Conservation (phyloP, 2,329 filamentous ascomycete genomes). For the Erysiphe neolycopersici region DNA sequence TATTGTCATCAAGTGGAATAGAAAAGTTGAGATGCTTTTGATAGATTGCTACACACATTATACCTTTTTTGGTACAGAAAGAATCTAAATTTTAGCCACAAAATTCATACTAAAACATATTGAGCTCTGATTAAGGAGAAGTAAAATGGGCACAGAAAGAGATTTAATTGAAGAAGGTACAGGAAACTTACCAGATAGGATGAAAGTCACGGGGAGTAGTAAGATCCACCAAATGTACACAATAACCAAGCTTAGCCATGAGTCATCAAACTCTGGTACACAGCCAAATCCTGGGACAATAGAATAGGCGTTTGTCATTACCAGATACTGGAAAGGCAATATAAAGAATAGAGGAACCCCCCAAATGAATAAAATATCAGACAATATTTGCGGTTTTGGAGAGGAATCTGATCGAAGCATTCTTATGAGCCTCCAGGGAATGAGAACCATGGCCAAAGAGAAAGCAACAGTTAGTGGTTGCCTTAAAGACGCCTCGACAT, state of each 20-base stretch:
- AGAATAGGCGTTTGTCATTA: conserved; percentile 30
- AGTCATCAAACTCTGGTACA: conserved; percentile 22
- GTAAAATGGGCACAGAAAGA: not conserved
- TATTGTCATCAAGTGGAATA: conserved; percentile 23
- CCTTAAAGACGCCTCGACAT: conserved; percentile 32
- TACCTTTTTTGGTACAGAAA: conserved; percentile 15
- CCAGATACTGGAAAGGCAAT: conserved; percentile 28
- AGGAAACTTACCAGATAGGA: not conserved
- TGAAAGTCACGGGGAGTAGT: not conserved
- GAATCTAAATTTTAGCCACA: conserved; percentile 2
- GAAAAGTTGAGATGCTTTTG: conserved; percentile 31
- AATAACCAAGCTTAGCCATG: conserved; percentile 29
- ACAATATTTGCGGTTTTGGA: conserved; percentile 14
- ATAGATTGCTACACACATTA: conserved; percentile 32
- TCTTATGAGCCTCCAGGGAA: conserved; percentile 30
- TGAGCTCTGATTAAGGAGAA: not conserved
- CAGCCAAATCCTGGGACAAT: conserved; percentile 33
- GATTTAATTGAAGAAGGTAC: not conserved
- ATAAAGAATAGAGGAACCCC: conserved; percentile 24
- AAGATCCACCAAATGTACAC: conserved; percentile 21
- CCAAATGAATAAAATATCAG: conserved; percentile 29
- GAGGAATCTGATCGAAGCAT: conserved; percentile 26
- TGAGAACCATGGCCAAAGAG: conserved; percentile 25
- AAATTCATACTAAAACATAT: not conserved
- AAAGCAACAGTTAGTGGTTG: conserved; percentile 25